Base-by-base conservation (phyloP, 805 yeast genomes). In the Kazachstania africana region DNA sequence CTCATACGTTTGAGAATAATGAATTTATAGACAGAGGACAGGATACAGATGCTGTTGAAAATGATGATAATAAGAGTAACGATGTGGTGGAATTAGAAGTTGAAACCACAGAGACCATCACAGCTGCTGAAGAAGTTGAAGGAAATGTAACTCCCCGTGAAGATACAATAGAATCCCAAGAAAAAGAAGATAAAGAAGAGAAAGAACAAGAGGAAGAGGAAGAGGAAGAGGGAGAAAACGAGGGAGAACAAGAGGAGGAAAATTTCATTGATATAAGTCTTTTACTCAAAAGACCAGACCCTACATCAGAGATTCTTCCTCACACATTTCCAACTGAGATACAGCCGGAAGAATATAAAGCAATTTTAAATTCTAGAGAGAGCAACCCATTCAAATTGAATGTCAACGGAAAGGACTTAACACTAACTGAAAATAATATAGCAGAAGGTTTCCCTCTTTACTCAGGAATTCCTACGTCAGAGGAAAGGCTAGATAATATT, bases 221-320 rank as follows among this genome's bases (percentile, higher is more conserved):
- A 16, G 14, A 22, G 4, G 16, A 29, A n/a, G 15, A 29, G 4
- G 26, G 23, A 16, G 19, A 17, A 20, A 16, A 24, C 6, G 28
- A n/a, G 4, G 32, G 21, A 8, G 48, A 39, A 2, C 29, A 13
- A 13, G 30, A 16, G 19, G 24, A n/a, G 13, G 12, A 27, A n/a
- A n/a, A n/a, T 36, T 28, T 42, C 0, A 65, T 70, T 28, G 70
- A 65, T 40, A 47, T 58, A 17, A 45, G 57, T 8, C 32, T 48
- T 18, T 42, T 66, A n/a, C 33, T 59, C 26, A 27, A 48, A 38
- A 42, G 59, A 44, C 41, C 55, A 17, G 53, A 53, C 27, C 58
- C 14, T 8, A 6, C 25, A 10, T 29, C 32, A 12, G 18, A 28
- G 16, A 17, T 15, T 17, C 10, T 10, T 8, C 22, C 22, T 8